Percentiles rank a stretch among this genome's conserved stretches.
Conservation (phyloP, 225 moss, liverwort and hornwort genomes). For the Asterella californica region DNA sequence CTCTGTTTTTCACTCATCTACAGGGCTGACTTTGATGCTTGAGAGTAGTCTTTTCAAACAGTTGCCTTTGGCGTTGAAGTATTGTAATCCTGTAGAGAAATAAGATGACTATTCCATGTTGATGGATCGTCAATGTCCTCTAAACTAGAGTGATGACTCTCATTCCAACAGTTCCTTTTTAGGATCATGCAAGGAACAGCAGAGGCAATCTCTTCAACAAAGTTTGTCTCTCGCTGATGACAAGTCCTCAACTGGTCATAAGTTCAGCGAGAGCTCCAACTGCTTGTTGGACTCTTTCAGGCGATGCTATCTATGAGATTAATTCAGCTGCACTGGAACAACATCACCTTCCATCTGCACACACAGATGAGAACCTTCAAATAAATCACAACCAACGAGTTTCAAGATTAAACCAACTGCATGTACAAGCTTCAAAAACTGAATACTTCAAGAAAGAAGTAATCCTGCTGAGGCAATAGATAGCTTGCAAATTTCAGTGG, state of each 20-base stretch:
- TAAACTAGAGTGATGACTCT: not conserved
- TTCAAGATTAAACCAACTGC: not conserved
- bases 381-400: not conserved
- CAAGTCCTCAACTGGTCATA: slow-evolving; percentile 22
- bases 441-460: not conserved
- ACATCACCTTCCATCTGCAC: slow-evolving; percentile 89
- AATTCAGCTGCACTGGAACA: slow-evolving; percentile 75
- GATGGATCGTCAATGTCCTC: slow-evolving; percentile 6
- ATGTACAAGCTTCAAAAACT: not conserved
- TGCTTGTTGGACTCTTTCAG: slow-evolving; percentile 66
- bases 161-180: slow-evolving; percentile 22
- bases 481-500: not conserved
- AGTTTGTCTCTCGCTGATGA: too few species aligned
- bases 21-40: slow-evolving; percentile 7
- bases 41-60: slow-evolving; percentile 11
- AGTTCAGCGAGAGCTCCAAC: slow-evolving; percentile 28
- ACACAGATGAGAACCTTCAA: not conserved
- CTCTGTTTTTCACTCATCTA: slow-evolving; percentile 21
- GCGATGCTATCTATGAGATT: slow-evolving; percentile 62
- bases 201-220: not conserved
- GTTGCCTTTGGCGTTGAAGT: slow-evolving; percentile 4
- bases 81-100: not conserved
- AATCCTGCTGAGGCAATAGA: not conserved
- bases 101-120: slow-evolving; percentile 7
- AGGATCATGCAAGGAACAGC: not conserved